These are phyloP conservation scores for Candida pseudoglaebosa DNA, from an alignment of 805 yeast genomes.

Conservation along the genomic window DNA sequence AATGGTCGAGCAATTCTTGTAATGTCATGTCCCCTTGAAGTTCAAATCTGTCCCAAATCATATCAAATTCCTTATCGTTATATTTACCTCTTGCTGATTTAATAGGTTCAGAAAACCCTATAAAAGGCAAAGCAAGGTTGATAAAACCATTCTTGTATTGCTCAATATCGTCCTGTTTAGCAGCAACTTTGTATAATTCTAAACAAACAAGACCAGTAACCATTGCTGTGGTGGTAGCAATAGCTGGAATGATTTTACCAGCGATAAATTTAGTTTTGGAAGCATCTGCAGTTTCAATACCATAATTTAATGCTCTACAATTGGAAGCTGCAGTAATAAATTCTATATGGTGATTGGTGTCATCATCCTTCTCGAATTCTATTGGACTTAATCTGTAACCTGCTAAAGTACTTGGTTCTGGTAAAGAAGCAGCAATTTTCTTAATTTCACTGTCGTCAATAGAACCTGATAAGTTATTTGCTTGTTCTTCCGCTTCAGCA, in stretches of 20 bases:
- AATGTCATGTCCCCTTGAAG: slow-evolving; percentile 73
- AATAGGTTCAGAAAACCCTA: slow-evolving; percentile 96
- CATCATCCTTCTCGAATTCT: slow-evolving; percentile 98
- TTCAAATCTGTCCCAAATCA: slow-evolving; percentile 94
- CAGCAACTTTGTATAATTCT: slow-evolving; percentile 88
- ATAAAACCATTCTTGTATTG: slow-evolving; percentile 89
- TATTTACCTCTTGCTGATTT: slow-evolving; percentile 79
- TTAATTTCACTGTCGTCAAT: slow-evolving; percentile 63
- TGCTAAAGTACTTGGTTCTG: slow-evolving; percentile 82
- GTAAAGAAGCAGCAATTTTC: slow-evolving; percentile 70
- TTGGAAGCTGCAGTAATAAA: slow-evolving; percentile 95
- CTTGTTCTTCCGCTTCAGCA: slow-evolving; percentile 85
- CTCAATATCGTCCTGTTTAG: slow-evolving; percentile 69
- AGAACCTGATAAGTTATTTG: slow-evolving; percentile 32
- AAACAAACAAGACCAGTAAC: slow-evolving; percentile 93
- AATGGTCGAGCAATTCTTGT: slow-evolving; percentile 66
- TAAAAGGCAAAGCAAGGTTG: slow-evolving; percentile 89
- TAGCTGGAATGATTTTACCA: slow-evolving; percentile 97
- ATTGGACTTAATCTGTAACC: slow-evolving; percentile 86
- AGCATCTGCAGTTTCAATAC: slow-evolving; percentile 83
- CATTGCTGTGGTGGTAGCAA: slow-evolving; percentile 97
- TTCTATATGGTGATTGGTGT: slow-evolving; percentile 92
- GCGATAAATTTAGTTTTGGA: slow-evolving; percentile 95
- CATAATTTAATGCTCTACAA: slow-evolving; percentile 89
- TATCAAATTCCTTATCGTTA: slow-evolving; percentile 74